Percentiles rank a stretch among this genome's conserved stretches.
phyloP scores from a whole-genome alignment of 2,329 filamentous ascomycete genomes.

The Scedosporium aurantiacum region DNA sequence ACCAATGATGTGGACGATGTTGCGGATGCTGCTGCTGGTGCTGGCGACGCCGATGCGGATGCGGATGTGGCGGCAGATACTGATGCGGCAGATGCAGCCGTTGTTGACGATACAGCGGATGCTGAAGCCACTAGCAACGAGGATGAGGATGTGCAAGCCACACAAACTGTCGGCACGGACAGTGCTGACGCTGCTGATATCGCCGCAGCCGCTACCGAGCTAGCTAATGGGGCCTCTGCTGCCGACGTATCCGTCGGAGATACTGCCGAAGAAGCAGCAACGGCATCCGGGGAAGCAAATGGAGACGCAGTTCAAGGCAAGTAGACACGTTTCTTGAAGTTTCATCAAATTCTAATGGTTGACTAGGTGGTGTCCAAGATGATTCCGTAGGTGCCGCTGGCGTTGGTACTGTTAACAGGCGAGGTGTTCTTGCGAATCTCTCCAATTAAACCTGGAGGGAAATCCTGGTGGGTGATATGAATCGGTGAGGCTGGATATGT shows the following conservation, averaged over 20 bases:
- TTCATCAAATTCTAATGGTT: not conserved
- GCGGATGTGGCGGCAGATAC: not conserved
- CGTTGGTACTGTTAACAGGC: not conserved
- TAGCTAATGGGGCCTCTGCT: not conserved
- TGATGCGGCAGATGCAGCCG: not conserved
- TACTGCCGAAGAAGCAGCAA: not conserved
- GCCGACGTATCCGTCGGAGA: not conserved
- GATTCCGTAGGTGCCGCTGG: not conserved
- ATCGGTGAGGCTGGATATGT: not conserved
- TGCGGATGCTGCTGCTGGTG: not conserved
- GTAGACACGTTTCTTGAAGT: not conserved
- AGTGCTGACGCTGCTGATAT: not conserved
- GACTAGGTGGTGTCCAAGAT: not conserved
- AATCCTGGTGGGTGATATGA: not conserved
- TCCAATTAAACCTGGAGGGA: not conserved
- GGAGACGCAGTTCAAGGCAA: not conserved
- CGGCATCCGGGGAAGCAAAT: not conserved
- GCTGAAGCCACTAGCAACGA: not conserved
- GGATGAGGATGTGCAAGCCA: not conserved
- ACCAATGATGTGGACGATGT: too few relatives aligned
- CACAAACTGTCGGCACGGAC: not conserved
- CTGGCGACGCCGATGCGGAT: not conserved
- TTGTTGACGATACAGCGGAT: not conserved
- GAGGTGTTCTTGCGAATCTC: not conserved
- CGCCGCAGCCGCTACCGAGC: not conserved